phyloP scores from a whole-genome alignment of 805 yeast species.

The Yamadazyma olivae region DNA sequence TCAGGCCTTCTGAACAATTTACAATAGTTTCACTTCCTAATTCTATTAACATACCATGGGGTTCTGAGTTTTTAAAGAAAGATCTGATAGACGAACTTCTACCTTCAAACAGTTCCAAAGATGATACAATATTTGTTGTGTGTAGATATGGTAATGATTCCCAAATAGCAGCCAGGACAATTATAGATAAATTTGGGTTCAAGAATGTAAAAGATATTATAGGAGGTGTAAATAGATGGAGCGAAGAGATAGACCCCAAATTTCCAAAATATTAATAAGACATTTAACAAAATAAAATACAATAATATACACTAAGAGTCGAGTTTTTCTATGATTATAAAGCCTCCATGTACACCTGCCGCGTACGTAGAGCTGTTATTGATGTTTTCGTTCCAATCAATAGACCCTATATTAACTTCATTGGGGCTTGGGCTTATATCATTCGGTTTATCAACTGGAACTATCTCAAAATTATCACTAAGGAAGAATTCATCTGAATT shows the following conservation, averaged over 20 bases:
- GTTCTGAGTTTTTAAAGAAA: conserved; percentile 29
- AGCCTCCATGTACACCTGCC: conserved; percentile 50
- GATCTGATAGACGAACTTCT: conserved; percentile 16
- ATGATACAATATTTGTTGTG: conserved; percentile 49
- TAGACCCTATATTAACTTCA: conserved; percentile 45
- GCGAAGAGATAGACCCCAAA: conserved; percentile 51
- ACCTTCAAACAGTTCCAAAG: conserved; percentile 6
- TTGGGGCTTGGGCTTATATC: conserved; percentile 43
- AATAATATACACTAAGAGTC: conserved; percentile 20
- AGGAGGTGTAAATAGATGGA: conserved; percentile 80
- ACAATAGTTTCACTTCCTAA: conserved; percentile 58
- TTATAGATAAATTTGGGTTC: conserved; percentile 51
- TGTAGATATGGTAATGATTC: conserved; percentile 94
- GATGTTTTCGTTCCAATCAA: conserved; percentile 57
- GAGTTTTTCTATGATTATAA: conserved; percentile 44
- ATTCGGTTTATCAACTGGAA: conserved; percentile 27
- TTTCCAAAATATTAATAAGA: conserved; percentile 65
- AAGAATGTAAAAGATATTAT: conserved; percentile 57
- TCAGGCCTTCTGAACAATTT: conserved; percentile 77
- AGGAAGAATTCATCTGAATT: conserved; percentile 10
- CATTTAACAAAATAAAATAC: too few relatives aligned
- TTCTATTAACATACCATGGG: conserved; percentile 64
- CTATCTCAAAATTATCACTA: conserved; percentile 26
- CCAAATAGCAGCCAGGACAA: conserved; percentile 61
- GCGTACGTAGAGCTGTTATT: conserved; percentile 47